Conservation (phyloP, 2,329 filamentous ascomycete genomes). For the Aspergillus sclerotialis region DNA sequence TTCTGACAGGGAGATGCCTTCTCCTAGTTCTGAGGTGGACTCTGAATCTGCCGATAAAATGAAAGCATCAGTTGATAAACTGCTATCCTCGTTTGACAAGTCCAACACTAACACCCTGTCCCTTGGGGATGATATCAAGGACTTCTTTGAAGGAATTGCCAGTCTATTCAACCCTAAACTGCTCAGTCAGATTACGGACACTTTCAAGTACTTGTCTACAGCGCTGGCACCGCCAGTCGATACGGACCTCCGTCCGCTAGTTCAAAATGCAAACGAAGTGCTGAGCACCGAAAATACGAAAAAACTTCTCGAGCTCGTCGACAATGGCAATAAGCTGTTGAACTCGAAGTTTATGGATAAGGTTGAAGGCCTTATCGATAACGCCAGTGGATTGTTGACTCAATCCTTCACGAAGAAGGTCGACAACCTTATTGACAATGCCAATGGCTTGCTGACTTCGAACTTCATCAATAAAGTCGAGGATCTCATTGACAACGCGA, state of each 20-base stretch:
- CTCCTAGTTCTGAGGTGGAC: too few relatives aligned
- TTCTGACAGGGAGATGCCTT: too few relatives aligned
- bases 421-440: slow-evolving; percentile 11
- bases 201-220: slow-evolving; percentile 19
- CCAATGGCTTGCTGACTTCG: slow-evolving; percentile 7
- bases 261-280: background rate
- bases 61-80: too few relatives aligned
- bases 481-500: slow-evolving; percentile 11
- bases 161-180: slow-evolving; percentile 14
- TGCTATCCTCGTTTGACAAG: too few relatives aligned
- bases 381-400: slow-evolving; percentile 16
- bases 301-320: background rate
- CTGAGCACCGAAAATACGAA: background rate
- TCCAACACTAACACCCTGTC: too few relatives aligned
- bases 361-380: background rate
- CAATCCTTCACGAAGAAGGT: slow-evolving; percentile 14
- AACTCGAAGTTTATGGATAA: background rate
- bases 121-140: slow-evolving; percentile 5
- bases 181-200: slow-evolving; percentile 12
- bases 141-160: slow-evolving; percentile 7
- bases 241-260: slow-evolving; percentile 14
- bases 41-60: too few relatives aligned
- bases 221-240: slow-evolving; percentile 18
- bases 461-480: slow-evolving; percentile 11
- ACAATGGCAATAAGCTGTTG: background rate